Base-by-base conservation (phyloP, 305 asterid genomes). In the Andrographis paniculata region DNA sequence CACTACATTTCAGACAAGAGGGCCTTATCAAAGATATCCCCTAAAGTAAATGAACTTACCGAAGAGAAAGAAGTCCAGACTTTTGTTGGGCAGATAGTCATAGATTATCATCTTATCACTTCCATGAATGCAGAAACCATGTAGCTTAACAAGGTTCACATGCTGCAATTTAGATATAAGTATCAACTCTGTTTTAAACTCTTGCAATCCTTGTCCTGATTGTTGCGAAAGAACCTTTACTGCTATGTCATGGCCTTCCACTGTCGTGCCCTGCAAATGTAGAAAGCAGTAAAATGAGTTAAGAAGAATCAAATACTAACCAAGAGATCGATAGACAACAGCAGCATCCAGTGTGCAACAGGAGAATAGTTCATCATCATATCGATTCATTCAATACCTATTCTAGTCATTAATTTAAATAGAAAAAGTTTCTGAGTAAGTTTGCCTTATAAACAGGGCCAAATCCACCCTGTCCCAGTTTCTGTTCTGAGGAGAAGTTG, bases 161-260 rank as follows among this genome's bases (percentile, higher is more conserved):
- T 78, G 83, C 48, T 72, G 80, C 45, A 78, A 62, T 37, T 72
- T 70, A 38, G 80, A 68, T 41, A 78, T 69, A 37, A 78, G 66
- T 36, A 63, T 16, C 12, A 78, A 59, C 67, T 78, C 82, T 6
- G 71, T 78, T 48, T 78, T 74, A 38, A 78, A 75, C 63, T 78
- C 81, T 37, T 61, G 31, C 20, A 71, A 20, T 51, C 86, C 79
- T 37, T 77, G 82, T 35, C 72, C 71, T 1, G 73, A 68, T n/a
- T 52, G 64, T 17, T 60, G 66, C 0, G 77, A 63, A 7, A 74
- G 73, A 22, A 74, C 41, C 60, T 71, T 74, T 14, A 78, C 80
- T 5, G 82, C 82, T 17, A 78, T 65, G 43, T 68, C 71, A 60
- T 66, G 77, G 19, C 79, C 77, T 42, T 66, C 70, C 36, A 54